Evolutionary conservation across 208 protist species (phyloP), one percentile per base, ranked within the genome.

Genomic region (Angomonas deanei): DNA sequence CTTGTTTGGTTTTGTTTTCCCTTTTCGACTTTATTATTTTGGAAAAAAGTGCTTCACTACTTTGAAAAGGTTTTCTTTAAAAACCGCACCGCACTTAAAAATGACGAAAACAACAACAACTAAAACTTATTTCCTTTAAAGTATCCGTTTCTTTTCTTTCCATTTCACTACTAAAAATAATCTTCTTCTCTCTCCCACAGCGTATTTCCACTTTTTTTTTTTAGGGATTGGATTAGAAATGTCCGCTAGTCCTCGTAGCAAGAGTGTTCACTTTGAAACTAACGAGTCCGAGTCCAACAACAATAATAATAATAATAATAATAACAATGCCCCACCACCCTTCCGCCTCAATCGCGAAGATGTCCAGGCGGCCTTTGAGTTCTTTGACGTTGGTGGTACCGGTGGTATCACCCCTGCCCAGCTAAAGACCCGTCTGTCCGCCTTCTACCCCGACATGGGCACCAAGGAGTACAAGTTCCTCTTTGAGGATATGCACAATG

Each of bases 401-500:
- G 91, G 86, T 1, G 38, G 79, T 11, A 65, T 97, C 38, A 95
- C 78, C n/a, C 84, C 86, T 28, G 70, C 71, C n/a, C 82, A 86
- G 39, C 74, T 97, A 8, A 97, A 97, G 78, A 64, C 73, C 27
- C 79, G 92, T 17, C 81, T 98, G 61, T 86, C 84, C 26, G 88
- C 89, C 28, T 98, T 98, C 64, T 97, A 95, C 66, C 94, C 92
- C 3, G 74, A 96, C 42, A 72, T 98, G 67, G 94, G 91, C 10
- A 93, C 70, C 59, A 93, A 91, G 56, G 94, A 98, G 69, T 96
- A 94, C 77, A 82, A 91, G 31, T 98, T 98, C 60, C 76, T 98
- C 15, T 77, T 97, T 24, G 86, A 84, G 31, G 89, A 97, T 52
- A 32, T 57, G 26, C 5, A 47, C n/a, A 57, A 57, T 4, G 28